These are phyloP conservation scores for Alternaria postmessia DNA, from an alignment of 2,329 filamentous ascomycete genomes.

Conservation along the genomic window DNA sequence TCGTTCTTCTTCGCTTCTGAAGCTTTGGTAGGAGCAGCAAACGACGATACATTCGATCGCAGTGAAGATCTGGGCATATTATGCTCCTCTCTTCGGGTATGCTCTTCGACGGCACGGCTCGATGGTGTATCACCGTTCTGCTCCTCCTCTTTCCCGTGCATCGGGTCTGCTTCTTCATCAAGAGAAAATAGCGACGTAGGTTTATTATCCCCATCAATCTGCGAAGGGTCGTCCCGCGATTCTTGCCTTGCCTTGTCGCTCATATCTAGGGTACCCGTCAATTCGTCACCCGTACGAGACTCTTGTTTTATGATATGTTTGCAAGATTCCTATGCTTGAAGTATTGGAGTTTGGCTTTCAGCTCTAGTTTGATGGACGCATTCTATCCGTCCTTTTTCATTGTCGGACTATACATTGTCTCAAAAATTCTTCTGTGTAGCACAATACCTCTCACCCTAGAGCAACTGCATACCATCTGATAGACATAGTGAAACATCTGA, in stretches of 20 bases:
- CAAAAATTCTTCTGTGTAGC: neutral
- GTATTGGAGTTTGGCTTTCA: neutral
- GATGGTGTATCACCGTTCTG: neutral
- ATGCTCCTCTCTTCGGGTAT: neutral
- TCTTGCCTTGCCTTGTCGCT: neutral
- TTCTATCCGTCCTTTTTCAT: neutral
- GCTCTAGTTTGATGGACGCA: neutral
- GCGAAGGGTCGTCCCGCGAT: neutral
- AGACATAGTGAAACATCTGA: neutral
- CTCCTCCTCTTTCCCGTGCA: neutral
- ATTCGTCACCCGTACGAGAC: neutral
- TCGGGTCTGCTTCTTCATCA: neutral
- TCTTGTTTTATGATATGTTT: neutral
- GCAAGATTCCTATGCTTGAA: neutral
- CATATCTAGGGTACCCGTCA: neutral
- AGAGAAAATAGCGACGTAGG: neutral
- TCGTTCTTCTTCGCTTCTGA: constrained; percentile 15
- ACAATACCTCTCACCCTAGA: neutral
- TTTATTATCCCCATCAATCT: neutral
- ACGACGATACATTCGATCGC: constrained; percentile 1
- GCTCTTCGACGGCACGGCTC: neutral
- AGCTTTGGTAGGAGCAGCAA: constrained; percentile 8
- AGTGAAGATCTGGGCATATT: neutral
- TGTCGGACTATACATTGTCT: neutral
- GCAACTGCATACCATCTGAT: neutral